These are phyloP conservation scores for Colletotrichum magnum DNA, from an alignment of 2,329 filamentous ascomycete species.

Conservation along the genomic window DNA sequence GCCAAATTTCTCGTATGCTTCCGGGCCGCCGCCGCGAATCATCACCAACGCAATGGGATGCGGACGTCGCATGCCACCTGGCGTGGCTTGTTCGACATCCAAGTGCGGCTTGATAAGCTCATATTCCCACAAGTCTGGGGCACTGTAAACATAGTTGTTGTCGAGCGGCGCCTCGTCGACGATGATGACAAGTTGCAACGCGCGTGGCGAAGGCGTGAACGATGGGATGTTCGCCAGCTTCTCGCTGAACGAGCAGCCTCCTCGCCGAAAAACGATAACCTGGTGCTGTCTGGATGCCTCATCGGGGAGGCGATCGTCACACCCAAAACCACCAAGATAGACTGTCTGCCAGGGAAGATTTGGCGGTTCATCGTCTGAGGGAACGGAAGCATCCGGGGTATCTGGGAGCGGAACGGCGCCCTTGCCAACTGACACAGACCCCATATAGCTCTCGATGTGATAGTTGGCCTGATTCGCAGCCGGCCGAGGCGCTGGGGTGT, in stretches of 20 bases:
- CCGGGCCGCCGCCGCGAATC: conserved; percentile 75
- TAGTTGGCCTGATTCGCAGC: conserved; percentile 42
- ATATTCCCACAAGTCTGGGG: conserved; percentile 43
- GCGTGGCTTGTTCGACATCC: conserved; percentile 80
- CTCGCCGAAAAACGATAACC: conserved; percentile 85
- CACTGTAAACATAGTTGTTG: conserved; percentile 45
- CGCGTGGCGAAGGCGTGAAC: conserved; percentile 71
- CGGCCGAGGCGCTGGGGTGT: conserved; percentile 49
- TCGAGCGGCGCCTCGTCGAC: conserved; percentile 63
- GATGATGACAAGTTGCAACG: conserved; percentile 86
- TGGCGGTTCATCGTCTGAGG: conserved; percentile 51
- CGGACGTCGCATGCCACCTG: conserved; percentile 76
- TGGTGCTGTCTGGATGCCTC: conserved; percentile 72
- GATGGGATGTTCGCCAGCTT: conserved; percentile 90
- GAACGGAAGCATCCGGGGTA: conserved; percentile 68
- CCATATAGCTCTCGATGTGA: conserved; percentile 63
- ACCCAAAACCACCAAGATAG: conserved; percentile 80
- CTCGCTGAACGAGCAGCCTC: conserved; percentile 85
- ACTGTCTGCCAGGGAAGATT: conserved; percentile 78
- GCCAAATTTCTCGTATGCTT: conserved; percentile 74
- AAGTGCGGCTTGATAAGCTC: conserved; percentile 74
- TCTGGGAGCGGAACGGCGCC: conserved; percentile 81
- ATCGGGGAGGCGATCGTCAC: conserved; percentile 70
- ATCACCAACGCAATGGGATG: conserved; percentile 87
- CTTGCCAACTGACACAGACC: conserved; percentile 64